Evolutionary conservation across 2,329 filamentous ascomycete genomes (phyloP).

Genomic region (Exophiala bonariae): DNA sequence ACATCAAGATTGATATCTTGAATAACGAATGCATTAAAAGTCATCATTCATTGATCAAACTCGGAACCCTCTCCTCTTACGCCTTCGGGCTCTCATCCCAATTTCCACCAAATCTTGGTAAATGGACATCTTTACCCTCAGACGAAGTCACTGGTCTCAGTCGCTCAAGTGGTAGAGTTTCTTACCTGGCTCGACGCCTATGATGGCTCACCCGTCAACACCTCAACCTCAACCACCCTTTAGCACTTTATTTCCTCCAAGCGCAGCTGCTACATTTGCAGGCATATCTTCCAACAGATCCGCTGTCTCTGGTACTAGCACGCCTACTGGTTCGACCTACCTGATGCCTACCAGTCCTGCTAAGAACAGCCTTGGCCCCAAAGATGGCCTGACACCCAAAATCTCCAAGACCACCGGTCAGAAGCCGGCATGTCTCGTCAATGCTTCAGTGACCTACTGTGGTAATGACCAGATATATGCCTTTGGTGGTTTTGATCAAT

Average conservation of each 20-base stretch:
- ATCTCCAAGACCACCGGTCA: conserved; percentile 77
- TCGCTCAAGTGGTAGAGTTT: too few species aligned
- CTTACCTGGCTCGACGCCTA: conserved; percentile 4
- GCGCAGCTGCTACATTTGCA: conserved; percentile 1
- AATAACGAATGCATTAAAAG: too few species aligned
- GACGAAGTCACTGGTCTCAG: too few species aligned
- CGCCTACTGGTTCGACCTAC: conserved; percentile 58
- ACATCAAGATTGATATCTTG: too few species aligned
- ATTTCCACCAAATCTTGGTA: background rate
- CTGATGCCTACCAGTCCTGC: conserved; percentile 85
- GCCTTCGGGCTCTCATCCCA: conserved; percentile 4
- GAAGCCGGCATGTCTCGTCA: conserved; percentile 90
- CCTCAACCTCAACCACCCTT: conserved; percentile 5
- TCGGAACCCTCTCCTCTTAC: background rate
- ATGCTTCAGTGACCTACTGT: conserved; percentile 98
- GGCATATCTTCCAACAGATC: conserved; percentile 5
- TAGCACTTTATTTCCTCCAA: conserved; percentile 4
- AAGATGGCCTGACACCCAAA: conserved; percentile 67
- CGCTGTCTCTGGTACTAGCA: conserved; percentile 23
- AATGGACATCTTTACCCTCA: background rate
- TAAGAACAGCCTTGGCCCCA: conserved; percentile 60
- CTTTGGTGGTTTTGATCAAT: conserved; percentile 97
- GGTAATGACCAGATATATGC: conserved; percentile 97
- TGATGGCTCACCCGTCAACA: conserved; percentile 22
- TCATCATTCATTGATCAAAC: too few species aligned